phyloP scores from a whole-genome alignment of 306 rosid genomes.

The Casuarina glauca region DNA sequence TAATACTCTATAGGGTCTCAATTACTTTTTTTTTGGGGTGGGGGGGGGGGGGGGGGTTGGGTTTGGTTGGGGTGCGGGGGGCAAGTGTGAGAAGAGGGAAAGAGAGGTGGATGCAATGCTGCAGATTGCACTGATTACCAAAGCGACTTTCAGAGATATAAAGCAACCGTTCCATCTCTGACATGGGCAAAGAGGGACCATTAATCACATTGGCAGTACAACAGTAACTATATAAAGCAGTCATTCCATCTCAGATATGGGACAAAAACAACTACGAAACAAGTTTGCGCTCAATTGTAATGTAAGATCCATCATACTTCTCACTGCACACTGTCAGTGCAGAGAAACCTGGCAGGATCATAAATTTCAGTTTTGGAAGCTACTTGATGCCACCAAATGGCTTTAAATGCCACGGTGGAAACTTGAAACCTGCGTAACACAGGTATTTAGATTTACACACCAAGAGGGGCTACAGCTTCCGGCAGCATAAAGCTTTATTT shows the following conservation, averaged over 20 bases:
- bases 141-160: neutral
- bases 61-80: no score
- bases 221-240: no score
- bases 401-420: slow-evolving; percentile 70
- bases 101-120: neutral
- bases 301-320: slow-evolving; percentile 99
- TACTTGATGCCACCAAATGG: slow-evolving; percentile 53
- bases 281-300: slow-evolving; percentile 13
- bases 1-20: no score
- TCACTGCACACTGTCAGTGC: slow-evolving; percentile 99
- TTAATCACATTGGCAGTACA: neutral
- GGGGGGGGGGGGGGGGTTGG: neutral
- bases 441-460: slow-evolving; percentile 19
- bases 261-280: slow-evolving; percentile 6
- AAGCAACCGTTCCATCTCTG: neutral
- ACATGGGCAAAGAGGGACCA: no score
- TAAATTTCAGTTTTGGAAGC: slow-evolving; percentile 73
- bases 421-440: slow-evolving; percentile 30
- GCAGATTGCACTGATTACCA: neutral
- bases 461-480: slow-evolving; percentile 58
- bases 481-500: slow-evolving; percentile 2
- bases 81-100: neutral
- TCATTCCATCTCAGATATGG: slow-evolving; percentile 2
- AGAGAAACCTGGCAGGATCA: slow-evolving; percentile 99
- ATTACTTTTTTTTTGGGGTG: no score